Evolutionary conservation across 768 basidiomycete genomes (phyloP).

Genomic region (Pholiota microspora): DNA sequence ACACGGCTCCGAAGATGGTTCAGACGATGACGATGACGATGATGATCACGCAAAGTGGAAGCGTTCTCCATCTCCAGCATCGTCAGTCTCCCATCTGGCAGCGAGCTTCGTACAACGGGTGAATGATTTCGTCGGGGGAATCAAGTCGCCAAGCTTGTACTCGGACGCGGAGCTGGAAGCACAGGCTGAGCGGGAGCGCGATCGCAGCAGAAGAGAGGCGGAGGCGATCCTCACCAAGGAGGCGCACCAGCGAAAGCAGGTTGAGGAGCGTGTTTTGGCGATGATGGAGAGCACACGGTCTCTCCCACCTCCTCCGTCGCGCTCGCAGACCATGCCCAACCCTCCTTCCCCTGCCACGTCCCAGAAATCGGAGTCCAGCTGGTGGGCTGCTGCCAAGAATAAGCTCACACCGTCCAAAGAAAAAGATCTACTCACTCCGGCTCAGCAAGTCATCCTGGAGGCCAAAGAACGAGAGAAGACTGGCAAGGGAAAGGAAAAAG

Average conservation of each 20-base stretch:
- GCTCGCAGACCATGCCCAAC: constrained; percentile 52
- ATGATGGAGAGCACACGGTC: constrained; percentile 57
- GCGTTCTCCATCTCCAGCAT: constrained; percentile 58
- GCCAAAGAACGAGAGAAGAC: constrained; percentile 61
- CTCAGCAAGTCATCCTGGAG: constrained; percentile 79
- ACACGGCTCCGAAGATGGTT: constrained; percentile 27
- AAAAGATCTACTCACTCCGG: constrained; percentile 77
- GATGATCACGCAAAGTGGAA: constrained; percentile 34
- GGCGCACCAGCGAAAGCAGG: constrained; percentile 60
- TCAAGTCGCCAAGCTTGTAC: constrained; percentile 42
- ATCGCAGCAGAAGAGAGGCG: constrained; percentile 72
- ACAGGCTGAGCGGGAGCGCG: constrained; percentile 75
- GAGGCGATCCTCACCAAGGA: constrained; percentile 74
- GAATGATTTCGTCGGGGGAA: constrained; percentile 60
- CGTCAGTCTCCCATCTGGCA: constrained; percentile 74
- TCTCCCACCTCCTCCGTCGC: constrained; percentile 59
- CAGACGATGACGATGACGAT: constrained; percentile 44
- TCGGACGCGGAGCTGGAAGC: constrained; percentile 82
- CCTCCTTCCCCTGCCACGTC: constrained; percentile 65
- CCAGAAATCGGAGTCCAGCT: constrained; percentile 58
- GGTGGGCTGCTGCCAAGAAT: constrained; percentile 78
- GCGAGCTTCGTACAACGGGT: constrained; percentile 74
- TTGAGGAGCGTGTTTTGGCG: constrained; percentile 76
- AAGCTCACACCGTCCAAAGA: constrained; percentile 79
- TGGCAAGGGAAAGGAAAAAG: constrained; percentile 41